These are phyloP conservation scores for Phytophthora lateralis DNA, from an alignment of 352 stramenopile genomes.

Conservation along the genomic window DNA sequence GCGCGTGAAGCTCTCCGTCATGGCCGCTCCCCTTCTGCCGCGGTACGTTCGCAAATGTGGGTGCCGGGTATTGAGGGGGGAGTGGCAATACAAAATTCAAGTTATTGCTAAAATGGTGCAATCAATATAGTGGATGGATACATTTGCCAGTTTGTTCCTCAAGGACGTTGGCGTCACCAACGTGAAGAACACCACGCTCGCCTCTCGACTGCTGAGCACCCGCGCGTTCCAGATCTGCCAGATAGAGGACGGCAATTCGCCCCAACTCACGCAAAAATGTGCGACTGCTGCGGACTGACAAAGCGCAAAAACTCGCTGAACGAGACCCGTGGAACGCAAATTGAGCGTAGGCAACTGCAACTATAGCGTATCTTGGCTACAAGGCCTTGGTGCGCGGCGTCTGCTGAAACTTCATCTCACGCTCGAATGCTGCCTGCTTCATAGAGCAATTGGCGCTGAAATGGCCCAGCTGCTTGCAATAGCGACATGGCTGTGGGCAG, in stretches of 20 bases:
- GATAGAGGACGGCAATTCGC: conserved; percentile 78
- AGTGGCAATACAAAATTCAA: conserved; percentile 27
- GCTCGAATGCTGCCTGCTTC: conserved; percentile 59
- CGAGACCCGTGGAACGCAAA: conserved; percentile 51
- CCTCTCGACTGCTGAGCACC: conserved; percentile 73
- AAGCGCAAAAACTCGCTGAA: conserved; percentile 14
- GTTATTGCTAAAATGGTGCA: neutral
- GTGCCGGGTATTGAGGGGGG: neutral
- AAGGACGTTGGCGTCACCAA: conserved; percentile 73
- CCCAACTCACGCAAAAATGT: conserved; percentile 86
- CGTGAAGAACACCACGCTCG: conserved; percentile 67
- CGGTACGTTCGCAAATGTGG: conserved; percentile 25
- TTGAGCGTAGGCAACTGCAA: conserved; percentile 10
- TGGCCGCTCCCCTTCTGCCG: conserved; percentile 22
- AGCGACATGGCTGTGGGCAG: conserved; percentile 77
- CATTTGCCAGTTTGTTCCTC: conserved; percentile 67
- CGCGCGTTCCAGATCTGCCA: conserved; percentile 87
- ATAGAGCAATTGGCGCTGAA: conserved; percentile 78
- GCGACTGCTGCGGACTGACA: conserved; percentile 64
- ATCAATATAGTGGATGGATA: neutral
- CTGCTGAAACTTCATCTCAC: conserved; percentile 56
- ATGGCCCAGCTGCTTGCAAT: conserved; percentile 78
- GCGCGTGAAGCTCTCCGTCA: conserved; percentile 70
- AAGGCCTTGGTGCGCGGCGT: conserved; percentile 71
- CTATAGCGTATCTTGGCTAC: conserved; percentile 21